Percentiles rank a stretch among this genome's conserved stretches.
These are phyloP conservation scores for Hypoxylon sp. DNA, from an alignment of 2,329 filamentous ascomycete genomes.

Conservation along the genomic window DNA sequence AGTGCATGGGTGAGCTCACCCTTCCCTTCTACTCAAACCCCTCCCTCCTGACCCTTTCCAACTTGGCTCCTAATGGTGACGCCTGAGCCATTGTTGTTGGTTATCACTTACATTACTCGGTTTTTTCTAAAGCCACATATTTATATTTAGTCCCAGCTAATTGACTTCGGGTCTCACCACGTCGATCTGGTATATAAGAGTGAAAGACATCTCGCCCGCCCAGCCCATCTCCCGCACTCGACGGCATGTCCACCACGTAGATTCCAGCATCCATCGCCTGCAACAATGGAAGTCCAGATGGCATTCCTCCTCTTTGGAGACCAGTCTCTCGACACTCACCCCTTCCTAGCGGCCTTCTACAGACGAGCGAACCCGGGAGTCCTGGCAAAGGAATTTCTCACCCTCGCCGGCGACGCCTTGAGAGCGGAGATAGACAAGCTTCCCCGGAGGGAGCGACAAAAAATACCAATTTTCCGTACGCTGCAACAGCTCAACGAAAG, in stretches of 20 bases:
- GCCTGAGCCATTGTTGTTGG: slow-evolving; percentile 27
- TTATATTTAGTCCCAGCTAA: slow-evolving; percentile 41
- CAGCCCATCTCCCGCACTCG: too few species aligned
- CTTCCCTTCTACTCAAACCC: slow-evolving; percentile 29
- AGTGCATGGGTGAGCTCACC: slow-evolving; percentile 38
- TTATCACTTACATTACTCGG: slow-evolving; percentile 35
- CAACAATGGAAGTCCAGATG: slow-evolving; percentile 56
- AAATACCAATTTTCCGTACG: slow-evolving; percentile 68
- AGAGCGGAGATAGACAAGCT: slow-evolving; percentile 67
- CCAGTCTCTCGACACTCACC: slow-evolving; percentile 73
- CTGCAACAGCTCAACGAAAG: slow-evolving; percentile 70
- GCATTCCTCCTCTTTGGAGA: slow-evolving; percentile 73
- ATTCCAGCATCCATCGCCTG: slow-evolving; percentile 33
- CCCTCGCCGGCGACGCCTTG: slow-evolving; percentile 64
- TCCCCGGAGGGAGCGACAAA: slow-evolving; percentile 62
- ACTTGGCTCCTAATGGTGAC: slow-evolving; percentile 24
- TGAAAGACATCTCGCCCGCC: slow-evolving; percentile 35
- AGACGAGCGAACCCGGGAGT: slow-evolving; percentile 55
- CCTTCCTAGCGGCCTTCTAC: slow-evolving; percentile 65
- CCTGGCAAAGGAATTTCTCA: slow-evolving; percentile 68
- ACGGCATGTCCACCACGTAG: too few species aligned
- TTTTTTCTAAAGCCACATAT: slow-evolving; percentile 29
- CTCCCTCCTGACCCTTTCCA: too few species aligned
- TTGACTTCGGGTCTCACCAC: slow-evolving; percentile 20
- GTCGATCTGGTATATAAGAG: slow-evolving; percentile 45